phyloP scores from a whole-genome alignment of 768 basidiomycete genomes.

The Candolleomyces eurysporus region DNA sequence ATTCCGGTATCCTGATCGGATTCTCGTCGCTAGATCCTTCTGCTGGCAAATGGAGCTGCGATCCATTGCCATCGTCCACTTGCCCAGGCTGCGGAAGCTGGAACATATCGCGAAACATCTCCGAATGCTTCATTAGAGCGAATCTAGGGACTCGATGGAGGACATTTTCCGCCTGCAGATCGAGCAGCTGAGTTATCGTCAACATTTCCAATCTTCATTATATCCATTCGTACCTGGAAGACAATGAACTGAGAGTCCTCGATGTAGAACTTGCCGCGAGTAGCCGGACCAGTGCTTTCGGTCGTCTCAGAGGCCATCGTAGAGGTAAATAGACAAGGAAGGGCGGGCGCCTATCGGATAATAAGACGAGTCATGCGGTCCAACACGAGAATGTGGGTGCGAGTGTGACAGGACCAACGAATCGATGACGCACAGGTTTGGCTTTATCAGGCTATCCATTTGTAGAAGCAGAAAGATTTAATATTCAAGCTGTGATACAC shows the following conservation, averaged over 20 bases:
- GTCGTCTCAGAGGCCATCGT: background rate
- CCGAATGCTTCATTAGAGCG: background rate
- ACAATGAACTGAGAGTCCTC: background rate
- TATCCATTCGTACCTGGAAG: background rate
- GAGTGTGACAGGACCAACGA: too few relatives aligned
- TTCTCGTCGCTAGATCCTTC: background rate
- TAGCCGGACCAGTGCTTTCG: background rate
- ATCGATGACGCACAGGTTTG: too few relatives aligned
- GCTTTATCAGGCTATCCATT: too few relatives aligned
- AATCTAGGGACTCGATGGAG: background rate
- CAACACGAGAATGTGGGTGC: too few relatives aligned
- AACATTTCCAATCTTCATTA: background rate
- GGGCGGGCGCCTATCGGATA: background rate
- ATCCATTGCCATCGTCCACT: background rate
- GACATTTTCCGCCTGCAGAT: background rate
- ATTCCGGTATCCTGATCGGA: background rate
- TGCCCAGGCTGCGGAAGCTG: background rate
- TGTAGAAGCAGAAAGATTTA: too few relatives aligned
- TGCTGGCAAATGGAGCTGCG: too few relatives aligned
- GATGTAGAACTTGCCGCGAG: background rate
- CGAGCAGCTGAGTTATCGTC: background rate
- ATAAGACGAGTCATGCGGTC: too few relatives aligned
- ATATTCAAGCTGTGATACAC: too few relatives aligned
- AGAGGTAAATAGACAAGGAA: background rate
- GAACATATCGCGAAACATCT: background rate